These are phyloP conservation scores for Suillus bovinus DNA, from an alignment of 768 basidiomycete genomes.

Conservation along the genomic window DNA sequence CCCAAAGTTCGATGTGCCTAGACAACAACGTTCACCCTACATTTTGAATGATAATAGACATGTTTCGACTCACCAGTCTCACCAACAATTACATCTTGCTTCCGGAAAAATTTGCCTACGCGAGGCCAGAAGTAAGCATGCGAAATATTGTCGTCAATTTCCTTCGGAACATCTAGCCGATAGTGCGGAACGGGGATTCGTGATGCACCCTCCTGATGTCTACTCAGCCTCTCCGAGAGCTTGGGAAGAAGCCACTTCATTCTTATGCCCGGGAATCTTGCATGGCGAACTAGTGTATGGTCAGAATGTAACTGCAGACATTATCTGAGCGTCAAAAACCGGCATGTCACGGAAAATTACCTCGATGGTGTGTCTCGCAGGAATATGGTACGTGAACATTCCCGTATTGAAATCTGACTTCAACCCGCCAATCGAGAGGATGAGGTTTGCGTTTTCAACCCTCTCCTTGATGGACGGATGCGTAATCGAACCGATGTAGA, in stretches of 20 bases:
- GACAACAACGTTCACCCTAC: not conserved
- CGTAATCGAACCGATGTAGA: constrained; percentile 74
- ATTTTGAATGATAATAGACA: not conserved
- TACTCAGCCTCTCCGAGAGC: constrained; percentile 55
- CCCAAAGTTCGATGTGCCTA: constrained; percentile 82
- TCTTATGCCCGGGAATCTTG: constrained; percentile 61
- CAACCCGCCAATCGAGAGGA: constrained; percentile 69
- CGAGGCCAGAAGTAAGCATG: constrained; percentile 88
- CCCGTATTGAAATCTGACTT: constrained; percentile 88
- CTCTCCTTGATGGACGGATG: constrained; percentile 65
- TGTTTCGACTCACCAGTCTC: constrained; percentile 65
- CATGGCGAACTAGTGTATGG: constrained; percentile 65
- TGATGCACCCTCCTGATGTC: constrained; percentile 39
- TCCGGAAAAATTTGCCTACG: constrained; percentile 66
- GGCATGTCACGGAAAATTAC: constrained; percentile 33
- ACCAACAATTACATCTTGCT: constrained; percentile 76
- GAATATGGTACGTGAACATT: constrained; percentile 77
- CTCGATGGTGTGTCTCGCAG: constrained; percentile 60
- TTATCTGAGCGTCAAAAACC: not conserved
- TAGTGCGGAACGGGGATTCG: constrained; percentile 48
- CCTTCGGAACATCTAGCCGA: constrained; percentile 46
- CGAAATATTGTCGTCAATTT: constrained; percentile 55
- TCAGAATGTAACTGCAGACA: constrained; percentile 69
- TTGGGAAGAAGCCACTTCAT: constrained; percentile 80
- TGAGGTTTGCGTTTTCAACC: constrained; percentile 74